A percentile compares a stretch with the other conserved stretches of the same genome.
These are phyloP conservation scores for Lepidium campestre DNA, from an alignment of 441 rosid species.

Conservation along the genomic window DNA sequence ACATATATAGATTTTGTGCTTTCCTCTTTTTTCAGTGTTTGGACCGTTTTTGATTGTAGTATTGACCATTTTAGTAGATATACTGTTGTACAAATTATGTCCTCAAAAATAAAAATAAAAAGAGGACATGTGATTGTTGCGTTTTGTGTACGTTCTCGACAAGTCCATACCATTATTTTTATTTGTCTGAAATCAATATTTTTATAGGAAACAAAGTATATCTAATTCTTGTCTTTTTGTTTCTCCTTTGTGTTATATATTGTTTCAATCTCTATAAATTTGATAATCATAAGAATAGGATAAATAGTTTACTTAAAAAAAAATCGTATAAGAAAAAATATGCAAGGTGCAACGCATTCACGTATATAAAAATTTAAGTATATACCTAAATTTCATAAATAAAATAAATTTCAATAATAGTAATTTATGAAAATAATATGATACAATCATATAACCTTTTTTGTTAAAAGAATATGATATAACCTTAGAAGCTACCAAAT, in stretches of 20 bases:
- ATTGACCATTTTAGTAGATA: conserved; percentile 9
- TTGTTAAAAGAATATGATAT: neutral
- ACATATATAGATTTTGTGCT: conserved; percentile 18
- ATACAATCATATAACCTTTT: too few relatives aligned
- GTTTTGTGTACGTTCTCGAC: conserved; percentile 20
- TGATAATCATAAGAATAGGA: neutral
- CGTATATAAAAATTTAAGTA: neutral
- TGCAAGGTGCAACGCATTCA: neutral
- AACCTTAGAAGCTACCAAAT: neutral
- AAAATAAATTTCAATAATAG: neutral
- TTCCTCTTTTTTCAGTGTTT: conserved; percentile 16
- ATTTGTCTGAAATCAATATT: neutral
- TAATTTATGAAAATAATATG: neutral
- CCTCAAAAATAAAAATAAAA: neutral
- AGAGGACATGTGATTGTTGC: conserved; percentile 19
- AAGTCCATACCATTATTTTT: conserved; percentile 7
- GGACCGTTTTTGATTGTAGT: conserved; percentile 24
- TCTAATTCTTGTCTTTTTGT: neutral
- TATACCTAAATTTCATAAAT: neutral
- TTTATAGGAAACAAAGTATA: neutral
- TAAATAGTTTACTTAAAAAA: neutral
- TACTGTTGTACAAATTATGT: neutral
- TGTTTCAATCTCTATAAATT: too few relatives aligned
- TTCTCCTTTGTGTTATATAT: neutral
- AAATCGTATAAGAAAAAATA: neutral